Percentiles rank a stretch among this genome's conserved stretches.
Evolutionary conservation across 2,329 filamentous ascomycete genomes (phyloP).

Genomic region (Hypoxylon sp.): DNA sequence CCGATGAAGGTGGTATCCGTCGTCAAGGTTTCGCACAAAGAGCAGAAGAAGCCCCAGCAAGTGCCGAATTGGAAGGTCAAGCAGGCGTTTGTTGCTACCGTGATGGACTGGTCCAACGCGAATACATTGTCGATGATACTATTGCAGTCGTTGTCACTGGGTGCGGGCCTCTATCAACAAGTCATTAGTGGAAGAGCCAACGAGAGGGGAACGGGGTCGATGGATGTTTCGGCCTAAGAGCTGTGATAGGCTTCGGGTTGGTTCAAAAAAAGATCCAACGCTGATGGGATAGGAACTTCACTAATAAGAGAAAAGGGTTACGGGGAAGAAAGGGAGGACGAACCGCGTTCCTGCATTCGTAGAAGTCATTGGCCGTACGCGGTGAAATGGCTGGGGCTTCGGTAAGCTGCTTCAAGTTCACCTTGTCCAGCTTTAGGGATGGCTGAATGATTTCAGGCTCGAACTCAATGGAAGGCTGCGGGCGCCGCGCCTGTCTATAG

Average conservation of each 20-base stretch:
- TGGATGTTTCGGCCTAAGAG: background rate
- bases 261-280: background rate
- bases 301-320: conserved; percentile 2
- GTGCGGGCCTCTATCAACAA: conserved; percentile 49
- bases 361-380: conserved; percentile 52
- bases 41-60: conserved; percentile 59
- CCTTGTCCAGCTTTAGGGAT: conserved; percentile 43
- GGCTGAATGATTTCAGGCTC: conserved; percentile 43
- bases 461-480: conserved; percentile 45
- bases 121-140: conserved; percentile 53
- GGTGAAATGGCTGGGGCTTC: conserved; percentile 34
- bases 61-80: conserved; percentile 54
- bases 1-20: conserved; percentile 57
- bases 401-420: conserved; percentile 49
- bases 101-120: conserved; percentile 50
- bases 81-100: conserved; percentile 54
- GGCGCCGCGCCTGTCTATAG: conserved; percentile 37
- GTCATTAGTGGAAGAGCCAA: conserved; percentile 8
- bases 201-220: background rate
- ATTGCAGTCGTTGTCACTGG: conserved; percentile 54
- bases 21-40: conserved; percentile 53
- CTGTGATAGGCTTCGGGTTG: background rate
- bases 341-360: conserved; percentile 55
- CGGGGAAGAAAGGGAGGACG: conserved; percentile 23
- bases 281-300: background rate